A percentile compares a stretch with the other conserved stretches of the same genome.
phyloP scores from a whole-genome alignment of 225 moss, liverwort and hornwort species.

The Pleurozium schreberi region DNA sequence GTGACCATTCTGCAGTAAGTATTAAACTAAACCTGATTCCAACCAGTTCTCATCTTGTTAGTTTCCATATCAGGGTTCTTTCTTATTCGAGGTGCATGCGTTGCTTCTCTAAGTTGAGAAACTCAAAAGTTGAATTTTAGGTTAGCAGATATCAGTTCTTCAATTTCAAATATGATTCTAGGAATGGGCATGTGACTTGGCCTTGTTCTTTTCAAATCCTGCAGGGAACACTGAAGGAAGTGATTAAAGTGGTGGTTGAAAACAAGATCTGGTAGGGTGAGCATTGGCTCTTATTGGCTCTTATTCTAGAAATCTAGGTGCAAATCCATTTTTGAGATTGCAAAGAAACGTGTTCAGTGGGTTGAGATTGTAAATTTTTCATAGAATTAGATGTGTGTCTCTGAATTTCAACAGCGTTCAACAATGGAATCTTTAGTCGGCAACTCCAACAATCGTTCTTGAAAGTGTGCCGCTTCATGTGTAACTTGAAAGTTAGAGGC shows the following conservation, averaged over 20 bases:
- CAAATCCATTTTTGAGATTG: background rate
- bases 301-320: background rate
- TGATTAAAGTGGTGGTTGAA: constrained; percentile 32
- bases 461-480: too few relatives aligned
- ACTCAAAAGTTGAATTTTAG: background rate
- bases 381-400: background rate
- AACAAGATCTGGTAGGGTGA: constrained; percentile 44
- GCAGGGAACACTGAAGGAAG: constrained; percentile 38
- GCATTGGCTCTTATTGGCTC: background rate
- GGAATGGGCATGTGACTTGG: background rate
- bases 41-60: background rate
- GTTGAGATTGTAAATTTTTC: background rate
- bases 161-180: background rate
- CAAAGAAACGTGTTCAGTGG: background rate
- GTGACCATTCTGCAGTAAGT: constrained; percentile 56
- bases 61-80: background rate
- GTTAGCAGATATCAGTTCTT: background rate
- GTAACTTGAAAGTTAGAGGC: background rate
- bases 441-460: background rate
- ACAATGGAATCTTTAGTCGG: background rate
- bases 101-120: background rate
- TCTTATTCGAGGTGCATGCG: background rate
- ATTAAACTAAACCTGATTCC: background rate
- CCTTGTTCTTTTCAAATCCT: background rate
- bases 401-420: background rate